Conservation (phyloP, 495 filamentous ascomycete species). For the Xylaria acuta region DNA sequence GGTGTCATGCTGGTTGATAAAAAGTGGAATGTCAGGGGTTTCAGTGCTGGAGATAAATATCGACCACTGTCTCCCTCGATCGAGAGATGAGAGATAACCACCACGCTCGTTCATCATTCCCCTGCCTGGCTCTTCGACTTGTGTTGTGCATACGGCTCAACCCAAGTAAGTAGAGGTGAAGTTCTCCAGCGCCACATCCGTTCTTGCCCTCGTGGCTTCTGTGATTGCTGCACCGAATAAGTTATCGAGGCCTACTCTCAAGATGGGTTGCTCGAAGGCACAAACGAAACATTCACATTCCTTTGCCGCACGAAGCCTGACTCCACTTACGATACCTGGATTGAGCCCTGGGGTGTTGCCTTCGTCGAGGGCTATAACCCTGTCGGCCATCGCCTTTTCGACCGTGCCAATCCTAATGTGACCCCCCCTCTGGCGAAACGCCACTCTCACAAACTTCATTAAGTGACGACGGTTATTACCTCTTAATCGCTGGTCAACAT, state of each 20-base stretch:
- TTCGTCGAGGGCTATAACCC: constrained; percentile 16
- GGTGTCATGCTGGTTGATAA: neutral
- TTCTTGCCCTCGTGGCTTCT: constrained; percentile 1
- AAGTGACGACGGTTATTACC: neutral
- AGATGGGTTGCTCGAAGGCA: constrained; percentile 13
- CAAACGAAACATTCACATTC: neutral
- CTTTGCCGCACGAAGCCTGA: neutral
- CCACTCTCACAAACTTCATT: neutral
- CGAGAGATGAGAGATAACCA: neutral
- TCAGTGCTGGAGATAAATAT: neutral
- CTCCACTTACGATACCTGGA: constrained; percentile 7
- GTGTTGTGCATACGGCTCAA: neutral
- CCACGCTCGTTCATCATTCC: neutral
- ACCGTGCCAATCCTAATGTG: constrained; percentile 13
- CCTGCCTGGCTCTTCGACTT: neutral
- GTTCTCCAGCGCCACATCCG: neutral
- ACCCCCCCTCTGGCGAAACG: neutral
- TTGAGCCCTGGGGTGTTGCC: constrained; percentile 18
- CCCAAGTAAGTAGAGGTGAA: constrained; percentile 5
- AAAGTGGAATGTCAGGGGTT: neutral
- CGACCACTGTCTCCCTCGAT: neutral
- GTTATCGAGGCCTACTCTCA: constrained; percentile 43
- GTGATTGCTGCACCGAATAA: constrained; percentile 8
- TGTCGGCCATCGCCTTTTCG: constrained; percentile 14
- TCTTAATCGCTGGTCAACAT: neutral